These are phyloP conservation scores for Aureobasidium sp. DNA, from an alignment of 2,329 filamentous ascomycete species.

Conservation along the genomic window DNA sequence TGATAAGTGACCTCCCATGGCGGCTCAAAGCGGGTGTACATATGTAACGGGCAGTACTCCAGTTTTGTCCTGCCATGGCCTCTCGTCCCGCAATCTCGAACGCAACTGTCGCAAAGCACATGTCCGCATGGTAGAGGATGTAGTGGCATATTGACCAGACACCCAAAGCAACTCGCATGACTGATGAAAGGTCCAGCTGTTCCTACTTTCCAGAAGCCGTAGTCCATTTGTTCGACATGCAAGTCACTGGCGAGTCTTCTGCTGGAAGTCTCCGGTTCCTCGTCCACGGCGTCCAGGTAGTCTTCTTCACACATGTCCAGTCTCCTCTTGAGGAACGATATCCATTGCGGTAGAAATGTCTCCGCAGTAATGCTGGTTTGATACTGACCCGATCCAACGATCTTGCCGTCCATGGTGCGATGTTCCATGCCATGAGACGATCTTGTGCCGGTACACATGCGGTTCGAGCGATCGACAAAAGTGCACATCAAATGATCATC, in stretches of 20 bases:
- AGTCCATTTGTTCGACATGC: neutral
- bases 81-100: conserved; percentile 26
- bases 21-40: conserved; percentile 9
- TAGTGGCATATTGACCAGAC: conserved; percentile 35
- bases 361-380: neutral
- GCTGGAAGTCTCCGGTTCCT: neutral
- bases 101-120: conserved; percentile 36
- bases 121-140: conserved; percentile 39
- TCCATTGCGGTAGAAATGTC: neutral
- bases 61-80: conserved; percentile 22
- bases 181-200: conserved; percentile 28
- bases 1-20: conserved; percentile 25
- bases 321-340: neutral
- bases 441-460: neutral
- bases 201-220: neutral
- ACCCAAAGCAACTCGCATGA: conserved; percentile 40
- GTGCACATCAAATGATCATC: conserved; percentile 21
- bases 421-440: neutral
- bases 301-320: neutral
- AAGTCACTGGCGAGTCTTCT: neutral
- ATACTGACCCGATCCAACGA: neutral
- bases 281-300: neutral
- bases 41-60: conserved; percentile 28
- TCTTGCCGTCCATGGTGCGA: neutral
- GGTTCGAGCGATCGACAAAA: neutral